Evolutionary conservation across 2,329 filamentous ascomycete genomes (phyloP), one percentile per base, ranked within the genome.

Genomic region (Cryphonectria japonica): DNA sequence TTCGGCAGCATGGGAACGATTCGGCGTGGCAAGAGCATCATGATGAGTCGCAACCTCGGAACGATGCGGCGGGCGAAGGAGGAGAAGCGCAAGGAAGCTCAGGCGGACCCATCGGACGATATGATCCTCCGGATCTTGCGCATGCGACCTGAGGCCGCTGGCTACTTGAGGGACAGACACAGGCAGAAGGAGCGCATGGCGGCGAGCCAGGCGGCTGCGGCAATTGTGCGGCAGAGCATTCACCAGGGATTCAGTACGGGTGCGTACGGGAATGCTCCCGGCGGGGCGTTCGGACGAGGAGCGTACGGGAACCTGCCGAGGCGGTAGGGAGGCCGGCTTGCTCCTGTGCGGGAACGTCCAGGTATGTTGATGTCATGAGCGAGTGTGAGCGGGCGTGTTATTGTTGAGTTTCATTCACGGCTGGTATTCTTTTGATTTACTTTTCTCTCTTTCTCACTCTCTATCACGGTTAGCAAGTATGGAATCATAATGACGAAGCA

Each of bases 41-140:
- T 99, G 93, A 91, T 97, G 82, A 94, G 90, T 76, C 91, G 95
- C 70, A 99, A 98, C 79, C 83, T 99, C 68, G 96, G 96, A 62
- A 98, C 96, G 9, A 98, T 99, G 94, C 92, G 91, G 76, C 93
- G 95, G 78, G 94, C 93, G 57, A 98, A 98, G 82, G 94, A 97
- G 80, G 95, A 97, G 82, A 98, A 97, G 84, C 88, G 96, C 74
- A 94, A 95, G 76, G 95, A 98, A 79, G 94, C 94, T 1, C 96
- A 99, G 79, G 95, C 96, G 1, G 96, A 98, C 79, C 95, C 96
- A 1, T 97, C 92, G 79, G 96, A 99, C 80, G 96, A 99, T 79
- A 98, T 98, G 93, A 98, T 99, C 75, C 82, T 99, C 76, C 88
- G 96, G 29, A 99, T 99, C 75, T 82, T 99, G 75, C 88, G 96